Evolutionary conservation across 2,329 filamentous ascomycete genomes (phyloP).

Genomic region (Sporothrix humicola): DNA sequence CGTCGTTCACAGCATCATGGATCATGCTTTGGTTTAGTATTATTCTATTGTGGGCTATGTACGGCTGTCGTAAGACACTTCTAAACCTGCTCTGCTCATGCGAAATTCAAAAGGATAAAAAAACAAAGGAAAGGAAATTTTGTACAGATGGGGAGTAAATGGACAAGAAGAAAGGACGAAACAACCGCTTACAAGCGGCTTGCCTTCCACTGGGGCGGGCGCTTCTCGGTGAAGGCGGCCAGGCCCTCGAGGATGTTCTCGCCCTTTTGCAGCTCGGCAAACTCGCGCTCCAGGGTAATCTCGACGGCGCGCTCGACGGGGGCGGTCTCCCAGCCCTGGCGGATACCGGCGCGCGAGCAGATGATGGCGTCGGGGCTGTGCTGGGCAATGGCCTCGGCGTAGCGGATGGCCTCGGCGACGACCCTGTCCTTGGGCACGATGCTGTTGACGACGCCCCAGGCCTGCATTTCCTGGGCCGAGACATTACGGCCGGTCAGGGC

Average conservation of each 20-base stretch:
- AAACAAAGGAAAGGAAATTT: background rate
- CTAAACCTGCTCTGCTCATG: slow-evolving; percentile 13
- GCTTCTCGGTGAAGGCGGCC: slow-evolving; percentile 42
- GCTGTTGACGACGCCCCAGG: slow-evolving; percentile 72
- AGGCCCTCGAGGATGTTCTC: slow-evolving; percentile 43
- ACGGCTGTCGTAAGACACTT: background rate
- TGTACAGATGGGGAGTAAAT: background rate
- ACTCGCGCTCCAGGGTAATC: slow-evolving; percentile 39
- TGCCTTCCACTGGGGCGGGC: slow-evolving; percentile 40
- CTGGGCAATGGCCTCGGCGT: slow-evolving; percentile 65
- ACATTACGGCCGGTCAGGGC: slow-evolving; percentile 69
- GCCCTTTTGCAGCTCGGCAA: slow-evolving; percentile 38
- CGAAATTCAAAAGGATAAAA: background rate
- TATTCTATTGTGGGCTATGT: slow-evolving; percentile 28
- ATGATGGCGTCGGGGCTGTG: slow-evolving; percentile 79
- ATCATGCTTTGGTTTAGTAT: background rate
- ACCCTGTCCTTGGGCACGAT: slow-evolving; percentile 59
- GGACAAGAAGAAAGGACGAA: background rate
- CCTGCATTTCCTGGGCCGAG: slow-evolving; percentile 61
- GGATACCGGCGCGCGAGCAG: slow-evolving; percentile 71
- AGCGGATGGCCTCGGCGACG: slow-evolving; percentile 62
- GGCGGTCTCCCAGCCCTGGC: slow-evolving; percentile 70
- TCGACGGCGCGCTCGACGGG: slow-evolving; percentile 41
- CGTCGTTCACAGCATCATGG: background rate
- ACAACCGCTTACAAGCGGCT: slow-evolving; percentile 39